Evolutionary conservation across 1,284 basidiomycete genomes (phyloP).

Genomic region (Lentinus polychrous): DNA sequence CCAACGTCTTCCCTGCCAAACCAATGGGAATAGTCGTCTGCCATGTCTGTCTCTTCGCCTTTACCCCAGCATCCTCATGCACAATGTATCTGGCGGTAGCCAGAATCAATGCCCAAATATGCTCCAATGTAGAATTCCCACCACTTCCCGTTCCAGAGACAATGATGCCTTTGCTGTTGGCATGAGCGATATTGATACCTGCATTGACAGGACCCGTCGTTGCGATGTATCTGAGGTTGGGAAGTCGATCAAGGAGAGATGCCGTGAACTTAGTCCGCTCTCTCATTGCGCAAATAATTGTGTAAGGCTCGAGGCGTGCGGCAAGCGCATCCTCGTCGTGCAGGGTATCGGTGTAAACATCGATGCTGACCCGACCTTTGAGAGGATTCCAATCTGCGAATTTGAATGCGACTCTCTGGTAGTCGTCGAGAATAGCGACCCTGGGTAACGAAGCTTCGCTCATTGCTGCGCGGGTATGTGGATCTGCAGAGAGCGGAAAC

Average conservation of each 20-base stretch:
- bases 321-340: slow-evolving; percentile 43
- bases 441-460: slow-evolving; percentile 16
- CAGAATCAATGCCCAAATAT: slow-evolving; percentile 63
- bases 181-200: slow-evolving; percentile 42
- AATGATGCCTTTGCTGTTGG: slow-evolving; percentile 41
- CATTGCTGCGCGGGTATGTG: background rate
- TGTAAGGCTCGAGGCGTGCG: slow-evolving; percentile 41
- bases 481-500: background rate
- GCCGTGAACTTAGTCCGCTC: slow-evolving; percentile 55
- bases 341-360: slow-evolving; percentile 47
- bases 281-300: slow-evolving; percentile 61
- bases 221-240: slow-evolving; percentile 50
- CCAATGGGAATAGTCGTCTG: slow-evolving; percentile 48
- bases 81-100: slow-evolving; percentile 46
- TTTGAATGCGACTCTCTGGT: slow-evolving; percentile 44
- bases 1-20: slow-evolving; percentile 48
- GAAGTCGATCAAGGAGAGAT: slow-evolving; percentile 44
- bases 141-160: slow-evolving; percentile 48
- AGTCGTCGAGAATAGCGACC: slow-evolving; percentile 59
- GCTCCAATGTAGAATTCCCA: slow-evolving; percentile 46
- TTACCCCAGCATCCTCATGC: slow-evolving; percentile 44
- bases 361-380: slow-evolving; percentile 30
- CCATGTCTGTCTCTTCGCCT: slow-evolving; percentile 43
- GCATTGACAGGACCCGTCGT: slow-evolving; percentile 50
- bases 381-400: slow-evolving; percentile 47